A percentile compares a stretch with the other conserved stretches of the same genome.
phyloP scores from a whole-genome alignment of 192 early-diverging fungal species.

The Pilaira anomala region DNA sequence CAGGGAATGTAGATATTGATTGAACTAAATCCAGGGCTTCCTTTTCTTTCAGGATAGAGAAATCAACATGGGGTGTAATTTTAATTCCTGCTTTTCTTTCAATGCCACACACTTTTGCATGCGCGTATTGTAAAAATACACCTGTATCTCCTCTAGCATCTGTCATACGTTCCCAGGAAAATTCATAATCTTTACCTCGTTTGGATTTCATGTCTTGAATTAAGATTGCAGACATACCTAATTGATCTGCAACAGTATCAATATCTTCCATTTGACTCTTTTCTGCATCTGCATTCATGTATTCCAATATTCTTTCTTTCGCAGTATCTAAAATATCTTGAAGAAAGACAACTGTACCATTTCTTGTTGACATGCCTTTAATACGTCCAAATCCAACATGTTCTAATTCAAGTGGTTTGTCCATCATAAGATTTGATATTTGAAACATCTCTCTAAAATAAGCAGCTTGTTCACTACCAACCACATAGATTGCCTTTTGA shows the following conservation, averaged over 20 bases:
- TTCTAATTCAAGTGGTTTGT: conserved; percentile 50
- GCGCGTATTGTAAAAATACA: conserved; percentile 93
- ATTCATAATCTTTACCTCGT: conserved; percentile 87
- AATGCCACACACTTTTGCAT: conserved; percentile 91
- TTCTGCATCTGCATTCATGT: conserved; percentile 49
- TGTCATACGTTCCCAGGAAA: conserved; percentile 87
- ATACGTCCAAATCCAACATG: conserved; percentile 92
- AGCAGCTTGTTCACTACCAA: conserved; percentile 76
- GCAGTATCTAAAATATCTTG: conserved; percentile 87
- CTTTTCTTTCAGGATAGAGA: conserved; percentile 66
- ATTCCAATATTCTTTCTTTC: conserved; percentile 72
- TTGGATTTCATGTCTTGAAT: conserved; percentile 84
- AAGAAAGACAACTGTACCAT: conserved; percentile 87
- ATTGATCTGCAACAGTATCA: conserved; percentile 67
- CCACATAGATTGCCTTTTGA: conserved; percentile 84
- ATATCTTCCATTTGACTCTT: conserved; percentile 39
- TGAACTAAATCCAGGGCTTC: conserved; percentile 68
- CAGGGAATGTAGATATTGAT: conserved; percentile 77
- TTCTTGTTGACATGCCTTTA: conserved; percentile 89
- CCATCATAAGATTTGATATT: conserved; percentile 62
- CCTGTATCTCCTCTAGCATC: conserved; percentile 92
- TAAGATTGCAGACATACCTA: conserved; percentile 86
- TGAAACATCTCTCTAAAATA: conserved; percentile 92
- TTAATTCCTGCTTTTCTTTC: conserved; percentile 62
- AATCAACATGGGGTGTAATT: conserved; percentile 48